Evolutionary conservation across 2,329 filamentous ascomycete genomes (phyloP).

Genomic region (Neonectria ditissima): DNA sequence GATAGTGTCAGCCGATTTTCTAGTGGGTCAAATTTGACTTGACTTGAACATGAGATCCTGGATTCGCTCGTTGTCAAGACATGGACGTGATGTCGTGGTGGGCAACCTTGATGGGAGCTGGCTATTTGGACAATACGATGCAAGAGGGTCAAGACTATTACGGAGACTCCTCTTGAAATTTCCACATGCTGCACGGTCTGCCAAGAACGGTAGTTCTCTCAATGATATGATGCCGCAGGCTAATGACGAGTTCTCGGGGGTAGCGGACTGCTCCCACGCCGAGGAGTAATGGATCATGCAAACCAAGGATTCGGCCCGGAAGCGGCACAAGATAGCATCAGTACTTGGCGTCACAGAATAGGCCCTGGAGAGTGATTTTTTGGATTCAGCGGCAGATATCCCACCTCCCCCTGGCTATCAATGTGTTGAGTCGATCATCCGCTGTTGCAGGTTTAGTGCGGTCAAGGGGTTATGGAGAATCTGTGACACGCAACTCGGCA

Average conservation of each 20-base stretch:
- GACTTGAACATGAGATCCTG: neutral
- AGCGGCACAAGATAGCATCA: too few species aligned
- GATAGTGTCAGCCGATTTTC: neutral
- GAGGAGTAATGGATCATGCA: constrained; percentile 9
- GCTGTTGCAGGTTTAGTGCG: constrained; percentile 19
- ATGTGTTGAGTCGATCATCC: constrained; percentile 22
- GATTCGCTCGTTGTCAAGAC: neutral
- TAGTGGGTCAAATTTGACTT: too few species aligned
- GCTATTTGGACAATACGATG: too few species aligned
- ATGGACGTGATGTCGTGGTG: neutral
- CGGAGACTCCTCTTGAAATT: neutral
- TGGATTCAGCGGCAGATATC: constrained; percentile 7
- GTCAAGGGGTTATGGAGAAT: neutral
- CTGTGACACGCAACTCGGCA: neutral
- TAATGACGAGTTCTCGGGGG: too few species aligned
- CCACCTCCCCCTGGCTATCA: constrained; percentile 3
- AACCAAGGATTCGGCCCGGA: too few species aligned
- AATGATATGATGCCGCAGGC: too few species aligned
- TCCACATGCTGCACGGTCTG: neutral
- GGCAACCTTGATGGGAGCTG: too few species aligned
- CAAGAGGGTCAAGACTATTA: neutral
- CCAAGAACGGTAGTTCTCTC: neutral
- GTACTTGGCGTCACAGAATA: too few species aligned
- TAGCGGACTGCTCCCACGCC: neutral
- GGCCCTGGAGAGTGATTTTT: constrained; percentile 4